Evolutionary conservation across 1,139 yeast genomes (phyloP), one percentile per base, ranked within the genome.

Genomic region (Blastobotrys persicus): DNA sequence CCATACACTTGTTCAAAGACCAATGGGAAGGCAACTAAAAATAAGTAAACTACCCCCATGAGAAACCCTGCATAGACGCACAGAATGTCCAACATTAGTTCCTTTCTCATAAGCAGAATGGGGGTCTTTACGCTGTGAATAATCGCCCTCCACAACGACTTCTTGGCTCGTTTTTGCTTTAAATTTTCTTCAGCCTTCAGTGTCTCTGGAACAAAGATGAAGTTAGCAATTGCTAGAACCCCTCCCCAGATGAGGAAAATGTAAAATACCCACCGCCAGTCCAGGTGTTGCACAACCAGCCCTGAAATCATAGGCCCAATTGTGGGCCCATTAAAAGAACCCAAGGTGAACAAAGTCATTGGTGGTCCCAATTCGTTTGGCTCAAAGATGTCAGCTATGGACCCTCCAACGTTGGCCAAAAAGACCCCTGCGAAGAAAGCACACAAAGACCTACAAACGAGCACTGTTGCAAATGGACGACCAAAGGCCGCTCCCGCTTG

Each of bases 321-420:
- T 1, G 83, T 79, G 0, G 95, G 94, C 1, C 92, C 95, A 11
- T 83, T 68, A 61, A 85, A 84, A 1, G 92, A 89, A 18, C 87
- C 77, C 50, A 84, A 72, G n/a, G 88, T 77, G 62, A 79, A 84
- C 38, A 85, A 69, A 7, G 87, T 81, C 74, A 85, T 79, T 2
- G 92, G 89, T 42, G 81, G 72, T 9, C 86, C 85, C 55, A 87
- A 74, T 18, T 83, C 75, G 47, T 74, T 70, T 48, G 74, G 76
- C 45, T 77, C 79, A 55, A 76, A 79, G 45, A 85, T 71, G 64
- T 85, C 95, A 45, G 85, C 79, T 42, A 85, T 69, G 5, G 88
- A 76, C 14, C 92, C 94, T 44, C 88, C 88, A n/a, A 86, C 87
- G 52, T 83, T 86, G 32, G 88, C 76, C 58, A 86, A 72, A 44